phyloP scores from a whole-genome alignment of 1,284 basidiomycete genomes.

The Phellinidium pouzarii region DNA sequence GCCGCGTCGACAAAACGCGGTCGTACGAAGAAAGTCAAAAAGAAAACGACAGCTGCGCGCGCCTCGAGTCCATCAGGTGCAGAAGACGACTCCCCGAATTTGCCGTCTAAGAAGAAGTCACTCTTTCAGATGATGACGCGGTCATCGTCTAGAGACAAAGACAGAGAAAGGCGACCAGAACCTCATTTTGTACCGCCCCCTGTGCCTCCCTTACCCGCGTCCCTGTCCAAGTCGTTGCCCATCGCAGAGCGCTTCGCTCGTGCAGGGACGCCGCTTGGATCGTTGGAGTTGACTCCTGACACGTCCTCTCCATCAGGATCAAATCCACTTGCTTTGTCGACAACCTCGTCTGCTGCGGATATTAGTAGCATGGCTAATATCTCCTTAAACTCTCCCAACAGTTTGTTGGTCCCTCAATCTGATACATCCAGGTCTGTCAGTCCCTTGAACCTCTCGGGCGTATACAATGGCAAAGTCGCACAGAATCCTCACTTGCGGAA shows the following conservation, averaged over 20 bases:
- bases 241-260: constrained; percentile 17
- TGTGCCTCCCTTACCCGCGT: constrained; percentile 10
- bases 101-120: constrained; percentile 8
- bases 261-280: neutral
- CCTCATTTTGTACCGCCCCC: constrained; percentile 11
- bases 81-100: constrained; percentile 1
- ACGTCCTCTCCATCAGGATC: neutral
- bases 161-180: constrained; percentile 2
- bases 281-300: neutral
- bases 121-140: constrained; percentile 15
- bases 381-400: neutral
- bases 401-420: neutral
- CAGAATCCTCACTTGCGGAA: neutral
- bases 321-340: constrained; percentile 1
- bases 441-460: neutral
- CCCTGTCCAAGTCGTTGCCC: constrained; percentile 14
- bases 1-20: constrained; percentile 7
- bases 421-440: neutral
- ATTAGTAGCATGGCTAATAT: neutral
- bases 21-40: constrained; percentile 4
- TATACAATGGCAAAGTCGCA: neutral
- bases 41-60: constrained; percentile 2
- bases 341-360: neutral
- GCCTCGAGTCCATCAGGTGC: constrained; percentile 1
- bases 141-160: constrained; percentile 4